Evolutionary conservation across 2,329 filamentous ascomycete genomes (phyloP).

Genomic region (Zasmidium cellare): DNA sequence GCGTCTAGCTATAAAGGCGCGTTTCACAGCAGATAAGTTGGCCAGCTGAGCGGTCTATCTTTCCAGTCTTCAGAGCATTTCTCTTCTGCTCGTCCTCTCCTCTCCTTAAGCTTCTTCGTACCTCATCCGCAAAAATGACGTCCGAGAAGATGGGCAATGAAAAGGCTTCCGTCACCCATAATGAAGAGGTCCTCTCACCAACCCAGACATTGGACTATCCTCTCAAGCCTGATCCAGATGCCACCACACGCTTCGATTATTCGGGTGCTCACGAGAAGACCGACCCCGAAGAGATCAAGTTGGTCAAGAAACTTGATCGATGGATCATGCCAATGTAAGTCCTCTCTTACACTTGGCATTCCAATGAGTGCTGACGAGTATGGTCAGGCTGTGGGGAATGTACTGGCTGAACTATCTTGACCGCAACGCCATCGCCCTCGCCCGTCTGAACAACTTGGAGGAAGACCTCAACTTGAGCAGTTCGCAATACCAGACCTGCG

Average conservation of each 20-base stretch:
- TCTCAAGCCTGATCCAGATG: conserved; percentile 8
- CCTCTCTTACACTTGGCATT: not conserved
- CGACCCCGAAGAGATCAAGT: conserved; percentile 31
- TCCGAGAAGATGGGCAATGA: conserved; percentile 11
- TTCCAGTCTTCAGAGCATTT: not conserved
- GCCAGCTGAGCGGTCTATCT: not conserved
- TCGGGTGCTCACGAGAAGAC: conserved; percentile 34
- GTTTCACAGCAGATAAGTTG: not conserved
- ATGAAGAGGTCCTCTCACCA: conserved; percentile 13
- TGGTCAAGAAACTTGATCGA: conserved; percentile 33
- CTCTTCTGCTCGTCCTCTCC: conserved; percentile 4
- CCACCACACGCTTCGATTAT: conserved; percentile 23
- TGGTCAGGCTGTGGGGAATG: conserved; percentile 25
- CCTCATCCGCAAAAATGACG: conserved; percentile 11
- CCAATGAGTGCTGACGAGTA: conserved; percentile 4
- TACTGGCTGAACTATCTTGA: conserved; percentile 33
- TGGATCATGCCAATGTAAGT: conserved; percentile 31
- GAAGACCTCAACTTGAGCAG: conserved; percentile 43
- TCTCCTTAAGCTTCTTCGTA: not conserved
- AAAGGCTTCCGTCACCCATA: conserved; percentile 12
- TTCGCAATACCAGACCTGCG: conserved; percentile 42
- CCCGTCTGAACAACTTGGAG: conserved; percentile 39
- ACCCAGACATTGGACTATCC: conserved; percentile 14
- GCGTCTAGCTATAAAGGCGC: not conserved
- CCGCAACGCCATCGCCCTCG: conserved; percentile 49